A percentile compares a stretch with the other conserved stretches of the same genome.
phyloP scores from a whole-genome alignment of 2,329 filamentous ascomycete species.

The Aureobasidium uvarum region DNA sequence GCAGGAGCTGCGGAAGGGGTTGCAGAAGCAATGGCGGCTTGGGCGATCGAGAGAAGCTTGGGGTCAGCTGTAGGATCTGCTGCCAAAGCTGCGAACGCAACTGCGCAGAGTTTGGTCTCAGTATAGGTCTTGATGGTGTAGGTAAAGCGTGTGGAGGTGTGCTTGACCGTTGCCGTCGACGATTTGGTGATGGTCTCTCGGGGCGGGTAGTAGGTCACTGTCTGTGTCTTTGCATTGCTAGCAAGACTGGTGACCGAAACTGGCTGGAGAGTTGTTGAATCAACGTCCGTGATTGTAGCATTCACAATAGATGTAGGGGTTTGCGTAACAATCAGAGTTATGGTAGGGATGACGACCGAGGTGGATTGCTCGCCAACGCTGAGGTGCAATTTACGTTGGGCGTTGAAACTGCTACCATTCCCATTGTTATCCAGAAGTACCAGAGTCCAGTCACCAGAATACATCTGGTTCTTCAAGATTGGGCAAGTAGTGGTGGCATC shows the following conservation, averaged over 20 bases:
- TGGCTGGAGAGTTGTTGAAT: constrained; percentile 8
- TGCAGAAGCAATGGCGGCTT: constrained; percentile 11
- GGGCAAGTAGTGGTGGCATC: constrained; percentile 44
- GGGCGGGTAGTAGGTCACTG: constrained; percentile 23
- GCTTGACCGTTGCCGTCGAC: constrained; percentile 16
- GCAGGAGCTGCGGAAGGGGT: background rate
- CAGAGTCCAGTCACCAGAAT: constrained; percentile 46
- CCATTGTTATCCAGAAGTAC: constrained; percentile 47
- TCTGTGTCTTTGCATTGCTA: constrained; percentile 33
- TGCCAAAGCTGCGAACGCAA: constrained; percentile 28
- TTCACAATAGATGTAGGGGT: constrained; percentile 32
- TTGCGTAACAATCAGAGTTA: constrained; percentile 33
- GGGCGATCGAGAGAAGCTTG: background rate
- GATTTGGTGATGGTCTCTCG: constrained; percentile 28
- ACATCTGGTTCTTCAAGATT: constrained; percentile 45
- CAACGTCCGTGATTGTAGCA: constrained; percentile 30
- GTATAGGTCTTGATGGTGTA: constrained; percentile 33
- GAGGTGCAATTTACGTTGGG: constrained; percentile 44
- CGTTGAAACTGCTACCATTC: constrained; percentile 45
- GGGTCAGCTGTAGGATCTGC: constrained; percentile 14
- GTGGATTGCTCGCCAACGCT: constrained; percentile 40
- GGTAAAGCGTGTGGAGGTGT: constrained; percentile 2
- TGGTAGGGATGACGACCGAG: constrained; percentile 30
- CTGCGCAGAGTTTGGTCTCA: constrained; percentile 37
- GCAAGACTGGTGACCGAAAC: constrained; percentile 32